Evolutionary conservation across 2,329 filamentous ascomycete genomes (phyloP).

Genomic region (Aspergillus spinulosporus): DNA sequence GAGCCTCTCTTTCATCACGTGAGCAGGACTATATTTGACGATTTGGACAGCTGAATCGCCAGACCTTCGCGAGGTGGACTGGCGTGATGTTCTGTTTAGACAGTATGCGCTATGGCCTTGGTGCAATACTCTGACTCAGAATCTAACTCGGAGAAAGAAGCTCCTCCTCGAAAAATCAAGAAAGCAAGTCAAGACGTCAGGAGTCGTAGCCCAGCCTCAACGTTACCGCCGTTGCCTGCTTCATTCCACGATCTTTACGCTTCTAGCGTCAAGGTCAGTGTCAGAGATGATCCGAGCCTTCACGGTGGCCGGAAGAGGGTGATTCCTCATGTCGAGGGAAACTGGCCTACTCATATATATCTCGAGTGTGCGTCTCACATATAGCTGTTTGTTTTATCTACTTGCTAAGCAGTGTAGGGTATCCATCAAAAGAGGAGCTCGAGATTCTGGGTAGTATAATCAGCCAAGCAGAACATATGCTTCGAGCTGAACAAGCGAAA

Average conservation of each 20-base stretch:
- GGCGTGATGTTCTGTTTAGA: neutral
- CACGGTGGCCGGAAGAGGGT: constrained; percentile 82
- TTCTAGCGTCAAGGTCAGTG: constrained; percentile 72
- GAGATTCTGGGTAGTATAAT: constrained; percentile 34
- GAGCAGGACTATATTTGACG: too few species aligned
- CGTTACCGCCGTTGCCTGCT: constrained; percentile 72
- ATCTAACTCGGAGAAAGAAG: constrained; percentile 35
- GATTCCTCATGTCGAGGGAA: constrained; percentile 80
- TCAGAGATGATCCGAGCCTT: constrained; percentile 76
- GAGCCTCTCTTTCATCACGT: too few species aligned
- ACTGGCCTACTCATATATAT: constrained; percentile 92
- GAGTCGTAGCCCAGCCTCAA: constrained; percentile 21
- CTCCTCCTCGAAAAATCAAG: constrained; percentile 27
- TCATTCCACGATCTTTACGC: constrained; percentile 89
- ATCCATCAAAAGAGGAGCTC: constrained; percentile 41
- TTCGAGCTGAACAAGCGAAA: constrained; percentile 40
- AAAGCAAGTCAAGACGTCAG: constrained; percentile 19
- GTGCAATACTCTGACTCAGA: constrained; percentile 62
- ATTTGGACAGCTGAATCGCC: neutral
- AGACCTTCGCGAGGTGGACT: neutral
- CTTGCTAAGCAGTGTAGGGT: constrained; percentile 36
- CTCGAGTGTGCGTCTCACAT: constrained; percentile 69
- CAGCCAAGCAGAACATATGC: constrained; percentile 34
- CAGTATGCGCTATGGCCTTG: constrained; percentile 55
- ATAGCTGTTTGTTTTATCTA: constrained; percentile 1